Evolutionary conservation across 179 eudicot genomes (phyloP), one percentile per base, ranked within the genome.

Genomic region (Actinidia arguta): DNA sequence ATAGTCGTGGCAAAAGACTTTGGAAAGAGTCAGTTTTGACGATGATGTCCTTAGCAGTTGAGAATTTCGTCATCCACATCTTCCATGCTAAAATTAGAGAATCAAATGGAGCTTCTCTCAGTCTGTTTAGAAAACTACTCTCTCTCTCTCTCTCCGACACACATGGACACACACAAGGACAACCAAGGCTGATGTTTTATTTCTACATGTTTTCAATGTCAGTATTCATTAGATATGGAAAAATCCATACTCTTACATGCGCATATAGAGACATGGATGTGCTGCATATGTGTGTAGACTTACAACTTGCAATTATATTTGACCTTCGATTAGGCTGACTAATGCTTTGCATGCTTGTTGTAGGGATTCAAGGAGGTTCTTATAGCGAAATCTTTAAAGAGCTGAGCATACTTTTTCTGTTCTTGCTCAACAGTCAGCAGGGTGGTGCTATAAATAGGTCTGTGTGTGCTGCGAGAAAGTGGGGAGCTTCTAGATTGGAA

Each of bases 1-100:
- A 83, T 84, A 96, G 99, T 87, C 98, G 96, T 83, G 97, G 99
- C 81, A 96, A 92, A 90, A 96, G 98, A 76, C 92, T 96, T 50
- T 97, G 97, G 75, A 94, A 92, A 86, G 94, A 93, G 86, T 88
- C 98, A 20, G 93, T 93, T 63, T 66, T 92, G 81, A 91, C 93
- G 95, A 94, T 96, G 99, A 90, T 96, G 92, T 84, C 87, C 8
- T 94, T 89, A 84, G 95, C 94, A 78, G 75, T 89, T 68, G 90
- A 93, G 83, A 92, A 85, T 51, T 84, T 90, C 51, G 85, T 85
- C 75, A 94, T 94, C 88, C 91, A 88, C 59, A 82, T 82, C 46
- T 95, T 95, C 79, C 89, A 91, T 54, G 98, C 87, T 73, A 95
- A 94, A 90, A 94, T 95, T 74, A 97, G 98, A 78, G 94, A 91